Percentiles rank a stretch among this genome's conserved stretches.
phyloP scores from a whole-genome alignment of 768 basidiomycete species.

The Leccinum subgranulosum region DNA sequence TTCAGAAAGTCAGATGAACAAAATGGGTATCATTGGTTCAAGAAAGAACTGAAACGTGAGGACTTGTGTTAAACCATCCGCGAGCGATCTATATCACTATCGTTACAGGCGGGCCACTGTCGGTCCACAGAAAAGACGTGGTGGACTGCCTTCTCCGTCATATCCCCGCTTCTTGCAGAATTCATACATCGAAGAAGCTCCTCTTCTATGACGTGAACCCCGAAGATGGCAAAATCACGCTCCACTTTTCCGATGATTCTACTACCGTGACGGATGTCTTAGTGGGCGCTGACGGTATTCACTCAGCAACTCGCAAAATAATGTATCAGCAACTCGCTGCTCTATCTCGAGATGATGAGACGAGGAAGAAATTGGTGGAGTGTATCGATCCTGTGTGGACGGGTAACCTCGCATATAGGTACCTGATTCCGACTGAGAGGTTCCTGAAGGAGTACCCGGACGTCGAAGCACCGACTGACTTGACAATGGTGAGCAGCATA shows the following conservation, averaged over 20 bases:
- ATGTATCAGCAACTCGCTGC: constrained; percentile 24
- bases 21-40: constrained; percentile 30
- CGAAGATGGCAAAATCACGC: constrained; percentile 18
- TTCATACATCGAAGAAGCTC: constrained; percentile 37
- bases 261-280: constrained; percentile 38
- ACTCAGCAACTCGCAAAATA: constrained; percentile 30
- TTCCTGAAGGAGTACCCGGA: constrained; percentile 35
- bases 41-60: constrained; percentile 25
- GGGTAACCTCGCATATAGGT: constrained; percentile 40
- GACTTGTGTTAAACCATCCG: neutral
- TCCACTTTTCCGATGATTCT: constrained; percentile 38
- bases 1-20: constrained; percentile 35
- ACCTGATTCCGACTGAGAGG: constrained; percentile 28
- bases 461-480: constrained; percentile 21
- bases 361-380: constrained; percentile 9
- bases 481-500: constrained; percentile 19
- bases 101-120: constrained; percentile 26
- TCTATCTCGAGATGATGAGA: constrained; percentile 1
- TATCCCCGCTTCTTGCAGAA: constrained; percentile 23
- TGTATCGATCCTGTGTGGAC: constrained; percentile 37
- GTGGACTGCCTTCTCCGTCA: constrained; percentile 32
- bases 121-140: constrained; percentile 38
- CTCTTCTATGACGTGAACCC: constrained; percentile 26
- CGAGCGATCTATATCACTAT: neutral
- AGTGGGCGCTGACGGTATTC: constrained; percentile 43